Evolutionary conservation across 129 eudicot species (phyloP).

Genomic region (Tagetes patula): DNA sequence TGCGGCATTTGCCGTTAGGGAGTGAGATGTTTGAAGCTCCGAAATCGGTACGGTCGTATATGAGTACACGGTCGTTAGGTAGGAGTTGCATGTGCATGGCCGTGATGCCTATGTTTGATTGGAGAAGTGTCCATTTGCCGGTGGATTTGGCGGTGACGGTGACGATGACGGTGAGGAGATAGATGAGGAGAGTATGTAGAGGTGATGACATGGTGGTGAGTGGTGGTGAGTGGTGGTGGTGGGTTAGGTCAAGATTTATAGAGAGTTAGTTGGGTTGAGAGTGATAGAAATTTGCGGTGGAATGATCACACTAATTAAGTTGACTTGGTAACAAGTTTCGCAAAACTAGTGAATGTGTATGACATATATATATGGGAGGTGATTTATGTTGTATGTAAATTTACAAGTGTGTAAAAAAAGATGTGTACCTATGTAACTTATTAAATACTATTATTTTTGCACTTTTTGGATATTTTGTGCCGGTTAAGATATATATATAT

Average conservation of each 20-base stretch:
- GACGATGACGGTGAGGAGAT: constrained; percentile 14
- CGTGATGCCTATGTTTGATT: constrained; percentile 55
- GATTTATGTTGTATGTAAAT: background rate
- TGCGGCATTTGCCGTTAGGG: constrained; percentile 52
- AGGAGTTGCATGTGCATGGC: constrained; percentile 99
- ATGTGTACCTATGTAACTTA: no score
- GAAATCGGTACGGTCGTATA: constrained; percentile 78
- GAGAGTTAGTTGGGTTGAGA: constrained; percentile 26
- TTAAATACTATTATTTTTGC: no score
- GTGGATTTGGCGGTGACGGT: background rate
- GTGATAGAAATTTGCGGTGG: constrained; percentile 35
- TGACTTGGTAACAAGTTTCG: constrained; percentile 22
- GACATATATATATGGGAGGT: background rate
- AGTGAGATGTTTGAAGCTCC: constrained; percentile 73
- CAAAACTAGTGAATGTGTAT: constrained; percentile 9
- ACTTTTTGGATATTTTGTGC: no score
- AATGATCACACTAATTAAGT: constrained; percentile 5
- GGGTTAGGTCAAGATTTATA: constrained; percentile 14
- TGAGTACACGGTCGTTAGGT: constrained; percentile 66
- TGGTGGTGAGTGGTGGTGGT: background rate
- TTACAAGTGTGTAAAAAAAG: no score
- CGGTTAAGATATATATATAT: no score
- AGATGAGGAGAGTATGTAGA: background rate
- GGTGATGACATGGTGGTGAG: constrained; percentile 9
- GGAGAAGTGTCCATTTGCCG: constrained; percentile 59